phyloP scores from a whole-genome alignment of 164 flowering plant genomes.

The Sextonia rubra region DNA sequence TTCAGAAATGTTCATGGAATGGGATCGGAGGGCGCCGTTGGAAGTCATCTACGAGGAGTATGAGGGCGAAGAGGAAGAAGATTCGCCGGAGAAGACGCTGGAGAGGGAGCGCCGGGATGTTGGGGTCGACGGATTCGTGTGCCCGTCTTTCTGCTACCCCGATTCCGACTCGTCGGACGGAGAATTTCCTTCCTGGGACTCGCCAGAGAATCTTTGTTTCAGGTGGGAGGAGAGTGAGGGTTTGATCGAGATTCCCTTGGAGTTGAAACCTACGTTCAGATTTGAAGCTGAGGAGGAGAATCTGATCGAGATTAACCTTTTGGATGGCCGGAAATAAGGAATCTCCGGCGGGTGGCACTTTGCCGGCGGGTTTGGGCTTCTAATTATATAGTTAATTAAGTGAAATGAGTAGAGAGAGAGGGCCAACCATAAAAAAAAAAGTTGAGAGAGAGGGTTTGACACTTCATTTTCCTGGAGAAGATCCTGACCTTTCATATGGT shows the following conservation, averaged over 20 bases:
- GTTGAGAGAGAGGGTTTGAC: not conserved
- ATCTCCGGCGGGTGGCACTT: not conserved
- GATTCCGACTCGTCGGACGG: not conserved
- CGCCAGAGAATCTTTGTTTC: slow-evolving; percentile 8
- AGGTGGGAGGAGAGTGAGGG: slow-evolving; percentile 14
- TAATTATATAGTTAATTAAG: not conserved
- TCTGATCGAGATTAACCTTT: slow-evolving; percentile 11
- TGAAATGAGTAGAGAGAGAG: not conserved
- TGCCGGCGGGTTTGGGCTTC: not conserved
- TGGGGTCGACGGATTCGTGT: not conserved
- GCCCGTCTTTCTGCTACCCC: not conserved
- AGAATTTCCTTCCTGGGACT: slow-evolving; percentile 3
- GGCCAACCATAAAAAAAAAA: too few relatives aligned
- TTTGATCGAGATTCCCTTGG: slow-evolving; percentile 13
- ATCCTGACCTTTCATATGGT: not conserved
- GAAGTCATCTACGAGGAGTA: slow-evolving; percentile 75
- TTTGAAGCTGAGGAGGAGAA: slow-evolving; percentile 5
- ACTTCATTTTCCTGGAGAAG: not conserved
- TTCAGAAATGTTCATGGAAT: slow-evolving; percentile 38
- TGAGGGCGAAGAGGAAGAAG: slow-evolving; percentile 37
- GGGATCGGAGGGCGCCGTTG: slow-evolving; percentile 75
- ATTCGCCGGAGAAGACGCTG: not conserved
- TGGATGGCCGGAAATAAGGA: not conserved
- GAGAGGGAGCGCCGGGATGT: not conserved
- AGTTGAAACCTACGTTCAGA: not conserved